Conservation (phyloP, 176 grass and related monocot genomes). For the Paspalum notatum region DNA sequence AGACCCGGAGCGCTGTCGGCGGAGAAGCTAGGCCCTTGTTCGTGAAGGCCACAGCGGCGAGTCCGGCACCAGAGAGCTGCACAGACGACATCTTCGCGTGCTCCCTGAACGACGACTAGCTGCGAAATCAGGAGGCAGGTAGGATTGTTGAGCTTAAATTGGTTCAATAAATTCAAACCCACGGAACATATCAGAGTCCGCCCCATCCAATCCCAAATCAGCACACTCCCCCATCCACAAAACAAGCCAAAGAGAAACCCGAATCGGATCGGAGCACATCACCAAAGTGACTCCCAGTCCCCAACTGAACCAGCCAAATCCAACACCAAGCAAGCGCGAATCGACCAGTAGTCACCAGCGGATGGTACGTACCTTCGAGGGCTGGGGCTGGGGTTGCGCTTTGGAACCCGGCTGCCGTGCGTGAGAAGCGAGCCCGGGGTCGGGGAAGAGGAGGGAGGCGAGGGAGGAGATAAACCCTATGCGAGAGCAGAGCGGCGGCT, state of each 20-base stretch:
- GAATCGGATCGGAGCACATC: neutral
- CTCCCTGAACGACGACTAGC: neutral
- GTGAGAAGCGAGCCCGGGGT: slow-evolving; percentile 11
- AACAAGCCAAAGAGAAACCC: neutral
- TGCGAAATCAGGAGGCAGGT: neutral
- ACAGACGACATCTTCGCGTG: slow-evolving; percentile 46
- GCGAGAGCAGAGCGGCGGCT: slow-evolving; percentile 10
- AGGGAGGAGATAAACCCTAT: slow-evolving; percentile 60
- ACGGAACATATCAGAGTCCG: neutral
- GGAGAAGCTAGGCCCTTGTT: slow-evolving; percentile 35
- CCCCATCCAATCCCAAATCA: neutral
- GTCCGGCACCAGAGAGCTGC: slow-evolving; percentile 44
- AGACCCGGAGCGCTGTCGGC: slow-evolving; percentile 1
- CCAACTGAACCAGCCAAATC: neutral
- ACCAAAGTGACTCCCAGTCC: neutral
- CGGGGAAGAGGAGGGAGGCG: neutral
- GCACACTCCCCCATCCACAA: neutral
- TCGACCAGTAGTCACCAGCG: neutral
- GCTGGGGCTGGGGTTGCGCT: neutral
- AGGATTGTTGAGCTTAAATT: neutral
- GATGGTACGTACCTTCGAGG: slow-evolving; percentile 27
- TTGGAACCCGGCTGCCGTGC: slow-evolving; percentile 31
- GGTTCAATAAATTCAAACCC: neutral
- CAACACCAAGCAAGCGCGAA: neutral
- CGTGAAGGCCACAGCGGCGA: slow-evolving; percentile 34